Evolutionary conservation across 1,284 basidiomycete species (phyloP), one percentile per base, ranked within the genome.

Genomic region (Kwoniella shivajii): DNA sequence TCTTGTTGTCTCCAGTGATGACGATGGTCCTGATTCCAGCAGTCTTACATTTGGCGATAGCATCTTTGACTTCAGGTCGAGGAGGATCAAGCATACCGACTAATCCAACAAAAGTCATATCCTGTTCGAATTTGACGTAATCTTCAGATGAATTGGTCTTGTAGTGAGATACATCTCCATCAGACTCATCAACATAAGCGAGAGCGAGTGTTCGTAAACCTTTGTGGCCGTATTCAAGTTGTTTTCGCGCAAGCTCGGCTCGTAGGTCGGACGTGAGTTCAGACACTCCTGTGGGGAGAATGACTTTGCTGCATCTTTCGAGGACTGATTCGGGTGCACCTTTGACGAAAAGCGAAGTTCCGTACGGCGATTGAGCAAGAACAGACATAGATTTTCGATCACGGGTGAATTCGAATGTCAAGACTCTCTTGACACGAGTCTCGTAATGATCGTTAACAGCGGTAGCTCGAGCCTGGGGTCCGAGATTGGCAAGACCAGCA

Each of bases 331-430:
- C 95, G 2, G 94, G 95, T 0, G 95, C 96, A 44, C 96, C 95
- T 78, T 99, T 99, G 74, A 90, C 92, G 69, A 93, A 88, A 2
- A 95, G 81, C 18, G 86, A 67, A 22, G 77, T 57, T n/a, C 69
- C 82, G 34, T 86, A 86, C 4, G 77, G 83, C 60, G 85, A 82
- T 59, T 83, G 83, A 47, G 90, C 87, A 46, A 98, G 85, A 36
- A 96, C 92, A 24, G 94, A 97, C 95, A 98, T 99, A 84, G 93
- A 94, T 80, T 98, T 99, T 75, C 95, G 89, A 78, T 99, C 96
- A 33, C 95, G 88, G 27, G 92, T 90, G 79, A 99, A 99, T 76
- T 98, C 95, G 72, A 99, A 94, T 2, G 94, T 98, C 63, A 95
- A 80, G 11, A 96, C 82, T 59, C 93, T 87, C 18, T 86, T 82